These are phyloP conservation scores for Peniophora sp. DNA, from an alignment of 1,284 basidiomycete genomes.

Conservation along the genomic window DNA sequence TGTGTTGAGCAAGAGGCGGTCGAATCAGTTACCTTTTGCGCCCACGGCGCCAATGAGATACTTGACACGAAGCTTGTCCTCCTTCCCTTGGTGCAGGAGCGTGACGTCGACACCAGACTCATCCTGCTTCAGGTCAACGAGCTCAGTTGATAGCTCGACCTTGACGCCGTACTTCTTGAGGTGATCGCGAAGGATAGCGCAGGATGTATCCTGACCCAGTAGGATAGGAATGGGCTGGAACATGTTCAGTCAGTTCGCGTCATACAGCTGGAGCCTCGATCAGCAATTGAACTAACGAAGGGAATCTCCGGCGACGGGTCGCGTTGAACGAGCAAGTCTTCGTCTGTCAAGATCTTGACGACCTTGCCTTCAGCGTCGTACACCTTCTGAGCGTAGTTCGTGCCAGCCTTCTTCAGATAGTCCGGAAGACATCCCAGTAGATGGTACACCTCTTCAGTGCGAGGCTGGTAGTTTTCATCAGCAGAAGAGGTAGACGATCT, in stretches of 20 bases:
- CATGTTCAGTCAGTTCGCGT: background rate
- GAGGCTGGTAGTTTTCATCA: slow-evolving; percentile 14
- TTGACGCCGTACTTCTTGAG: slow-evolving; percentile 16
- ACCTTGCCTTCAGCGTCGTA: slow-evolving; percentile 8
- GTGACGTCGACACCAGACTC: too few species aligned
- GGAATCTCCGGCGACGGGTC: slow-evolving; percentile 13
- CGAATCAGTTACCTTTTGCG: slow-evolving; percentile 21
- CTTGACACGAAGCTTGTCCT: background rate
- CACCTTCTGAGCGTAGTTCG: slow-evolving; percentile 2
- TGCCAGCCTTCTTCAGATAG: slow-evolving; percentile 7
- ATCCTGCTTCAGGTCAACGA: slow-evolving; percentile 7
- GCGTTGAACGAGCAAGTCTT: background rate
- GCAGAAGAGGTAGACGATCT: background rate
- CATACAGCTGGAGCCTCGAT: background rate
- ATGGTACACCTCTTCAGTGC: slow-evolving; percentile 20
- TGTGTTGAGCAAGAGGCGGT: background rate
- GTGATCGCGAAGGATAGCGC: slow-evolving; percentile 21
- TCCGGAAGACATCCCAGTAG: slow-evolving; percentile 17
- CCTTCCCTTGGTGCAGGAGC: background rate
- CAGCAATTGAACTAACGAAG: slow-evolving; percentile 7
- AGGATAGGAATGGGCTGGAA: slow-evolving; percentile 9
- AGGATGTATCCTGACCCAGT: slow-evolving; percentile 18
- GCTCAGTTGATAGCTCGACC: slow-evolving; percentile 22
- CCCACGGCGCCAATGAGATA: slow-evolving; percentile 30
- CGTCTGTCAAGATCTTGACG: background rate